Conservation (phyloP, 257 asterid genomes). For the Gardenia jasminoides region DNA sequence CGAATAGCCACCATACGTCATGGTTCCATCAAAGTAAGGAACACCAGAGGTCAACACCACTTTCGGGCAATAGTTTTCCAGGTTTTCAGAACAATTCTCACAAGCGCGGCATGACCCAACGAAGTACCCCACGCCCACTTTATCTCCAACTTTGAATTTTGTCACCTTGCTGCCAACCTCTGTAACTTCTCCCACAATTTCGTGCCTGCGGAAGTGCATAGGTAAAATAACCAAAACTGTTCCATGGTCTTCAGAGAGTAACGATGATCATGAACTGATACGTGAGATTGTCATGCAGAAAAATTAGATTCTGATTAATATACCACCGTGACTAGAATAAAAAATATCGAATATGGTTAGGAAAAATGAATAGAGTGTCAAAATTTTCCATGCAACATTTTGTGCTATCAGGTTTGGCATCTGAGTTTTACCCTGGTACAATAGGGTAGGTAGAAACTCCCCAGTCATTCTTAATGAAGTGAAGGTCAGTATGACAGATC, state of each 20-base stretch:
- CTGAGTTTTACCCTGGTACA: conserved; percentile 29
- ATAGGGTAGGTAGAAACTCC: conserved; percentile 27
- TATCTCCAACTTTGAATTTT: conserved; percentile 42
- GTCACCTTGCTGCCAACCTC: conserved; percentile 45
- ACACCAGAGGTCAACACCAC: conserved; percentile 16
- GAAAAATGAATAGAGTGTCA: background rate
- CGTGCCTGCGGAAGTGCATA: background rate
- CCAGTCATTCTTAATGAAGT: conserved; percentile 30
- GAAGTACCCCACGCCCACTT: conserved; percentile 44
- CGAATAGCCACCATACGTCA: conserved; percentile 50
- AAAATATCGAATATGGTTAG: background rate
- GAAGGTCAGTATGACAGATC: conserved; percentile 34
- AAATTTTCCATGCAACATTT: background rate
- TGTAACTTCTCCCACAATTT: conserved; percentile 28
- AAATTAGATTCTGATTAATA: too few relatives aligned
- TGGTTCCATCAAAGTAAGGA: conserved; percentile 34
- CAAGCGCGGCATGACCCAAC: conserved; percentile 40
- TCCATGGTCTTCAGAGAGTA: background rate
- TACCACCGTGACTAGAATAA: background rate
- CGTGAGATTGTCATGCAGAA: background rate
- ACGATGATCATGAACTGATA: background rate
- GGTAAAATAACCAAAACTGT: background rate
- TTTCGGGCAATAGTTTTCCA: conserved; percentile 32
- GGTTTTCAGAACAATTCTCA: conserved; percentile 21
- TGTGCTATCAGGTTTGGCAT: background rate